Evolutionary conservation across 441 rosid species (phyloP).

Genomic region (Adansonia gregorii): DNA sequence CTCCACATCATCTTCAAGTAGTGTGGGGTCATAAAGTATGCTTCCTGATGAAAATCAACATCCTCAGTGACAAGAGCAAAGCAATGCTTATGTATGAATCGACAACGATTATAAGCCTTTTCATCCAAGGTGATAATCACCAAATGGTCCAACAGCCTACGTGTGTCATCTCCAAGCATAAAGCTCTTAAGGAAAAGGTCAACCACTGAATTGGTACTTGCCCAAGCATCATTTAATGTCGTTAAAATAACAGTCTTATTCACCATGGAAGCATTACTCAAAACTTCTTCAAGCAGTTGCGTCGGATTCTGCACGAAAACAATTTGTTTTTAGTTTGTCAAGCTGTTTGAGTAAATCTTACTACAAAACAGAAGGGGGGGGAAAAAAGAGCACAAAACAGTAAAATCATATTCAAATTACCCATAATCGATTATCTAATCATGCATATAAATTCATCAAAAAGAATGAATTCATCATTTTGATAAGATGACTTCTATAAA

Average conservation of each 20-base stretch:
- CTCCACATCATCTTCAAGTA: conserved; percentile 88
- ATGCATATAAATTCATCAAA: neutral
- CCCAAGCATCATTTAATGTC: conserved; percentile 85
- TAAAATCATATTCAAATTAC: neutral
- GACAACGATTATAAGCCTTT: conserved; percentile 62
- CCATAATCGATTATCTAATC: neutral
- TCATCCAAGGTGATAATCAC: conserved; percentile 72
- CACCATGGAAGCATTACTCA: conserved; percentile 67
- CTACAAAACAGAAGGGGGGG: neutral
- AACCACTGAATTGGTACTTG: conserved; percentile 59
- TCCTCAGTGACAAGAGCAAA: conserved; percentile 62
- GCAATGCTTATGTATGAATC: conserved; percentile 61
- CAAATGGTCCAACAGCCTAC: conserved; percentile 64
- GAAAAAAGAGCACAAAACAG: neutral
- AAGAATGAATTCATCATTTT: neutral
- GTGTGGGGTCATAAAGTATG: conserved; percentile 72
- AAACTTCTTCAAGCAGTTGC: conserved; percentile 55
- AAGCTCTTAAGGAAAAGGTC: conserved; percentile 80
- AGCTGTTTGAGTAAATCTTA: conserved; percentile 8
- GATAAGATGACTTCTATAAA: neutral
- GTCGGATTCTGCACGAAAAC: conserved; percentile 26
- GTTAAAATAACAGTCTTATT: conserved; percentile 74
- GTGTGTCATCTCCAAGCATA: conserved; percentile 59
- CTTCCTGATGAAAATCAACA: conserved; percentile 64
- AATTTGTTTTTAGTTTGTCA: neutral